Evolutionary conservation across 441 rosid species (phyloP).

Genomic region (Euphorbia schlechtendalii): DNA sequence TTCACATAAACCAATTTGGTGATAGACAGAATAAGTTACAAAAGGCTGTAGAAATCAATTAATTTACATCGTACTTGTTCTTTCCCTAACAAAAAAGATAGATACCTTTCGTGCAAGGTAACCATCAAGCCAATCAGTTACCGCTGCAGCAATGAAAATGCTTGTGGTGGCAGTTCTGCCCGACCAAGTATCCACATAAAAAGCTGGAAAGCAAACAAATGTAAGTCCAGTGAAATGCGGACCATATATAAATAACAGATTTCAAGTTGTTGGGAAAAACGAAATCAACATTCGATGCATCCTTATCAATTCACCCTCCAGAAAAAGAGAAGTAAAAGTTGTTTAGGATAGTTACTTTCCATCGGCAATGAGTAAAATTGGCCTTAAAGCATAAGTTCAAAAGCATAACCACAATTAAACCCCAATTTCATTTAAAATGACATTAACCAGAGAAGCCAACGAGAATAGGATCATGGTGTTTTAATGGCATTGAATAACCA

Average conservation of each 20-base stretch:
- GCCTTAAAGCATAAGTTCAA: neutral
- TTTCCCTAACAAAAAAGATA: neutral
- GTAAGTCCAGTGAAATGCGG: neutral
- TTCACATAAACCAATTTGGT: slow-evolving; percentile 4
- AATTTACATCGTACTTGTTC: neutral
- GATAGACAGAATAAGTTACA: neutral
- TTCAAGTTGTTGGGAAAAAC: neutral
- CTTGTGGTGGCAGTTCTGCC: slow-evolving; percentile 81
- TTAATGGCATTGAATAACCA: neutral
- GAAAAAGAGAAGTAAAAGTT: neutral
- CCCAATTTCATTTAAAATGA: neutral
- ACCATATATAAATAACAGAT: neutral
- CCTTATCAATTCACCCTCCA: neutral
- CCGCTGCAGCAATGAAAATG: slow-evolving; percentile 79
- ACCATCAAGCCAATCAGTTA: slow-evolving; percentile 99
- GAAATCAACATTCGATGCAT: neutral
- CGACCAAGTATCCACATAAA: slow-evolving; percentile 81
- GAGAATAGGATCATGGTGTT: neutral
- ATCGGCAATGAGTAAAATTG: neutral
- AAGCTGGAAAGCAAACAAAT: slow-evolving; percentile 41
- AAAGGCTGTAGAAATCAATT: neutral
- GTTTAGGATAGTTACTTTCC: neutral
- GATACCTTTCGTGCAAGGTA: slow-evolving; percentile 85
- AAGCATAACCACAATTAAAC: neutral
- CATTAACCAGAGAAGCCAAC: neutral